Conservation (phyloP, 768 basidiomycete species). For the Strobilomyces dryophilus region DNA sequence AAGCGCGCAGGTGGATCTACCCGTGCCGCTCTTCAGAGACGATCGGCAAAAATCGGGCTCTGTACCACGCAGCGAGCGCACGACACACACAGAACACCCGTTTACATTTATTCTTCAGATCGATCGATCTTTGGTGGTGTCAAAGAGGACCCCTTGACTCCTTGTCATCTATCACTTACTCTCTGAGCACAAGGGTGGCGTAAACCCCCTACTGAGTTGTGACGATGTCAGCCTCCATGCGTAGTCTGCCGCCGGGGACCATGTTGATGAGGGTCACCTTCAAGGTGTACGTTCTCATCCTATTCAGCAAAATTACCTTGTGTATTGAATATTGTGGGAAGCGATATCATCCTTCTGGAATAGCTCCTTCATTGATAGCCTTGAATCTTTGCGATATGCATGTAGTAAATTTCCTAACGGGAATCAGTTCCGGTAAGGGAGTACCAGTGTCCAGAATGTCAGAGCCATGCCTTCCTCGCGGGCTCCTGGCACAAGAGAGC, state of each 20-base stretch:
- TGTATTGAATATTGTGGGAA: slow-evolving; percentile 33
- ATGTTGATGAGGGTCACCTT: no score
- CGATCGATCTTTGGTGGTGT: no score
- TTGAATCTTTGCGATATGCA: slow-evolving; percentile 7
- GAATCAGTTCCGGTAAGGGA: background rate
- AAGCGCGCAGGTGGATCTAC: slow-evolving; percentile 32
- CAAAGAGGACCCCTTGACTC: slow-evolving; percentile 41
- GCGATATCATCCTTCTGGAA: slow-evolving; percentile 39
- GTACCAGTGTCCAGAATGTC: background rate
- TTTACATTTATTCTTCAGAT: slow-evolving; percentile 50
- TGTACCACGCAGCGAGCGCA: slow-evolving; percentile 7
- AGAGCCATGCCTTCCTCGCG: background rate
- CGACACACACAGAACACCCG: slow-evolving; percentile 50
- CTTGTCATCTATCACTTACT: no score
- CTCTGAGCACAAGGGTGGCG: background rate
- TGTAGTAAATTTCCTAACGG: background rate
- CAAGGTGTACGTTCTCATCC: slow-evolving; percentile 1
- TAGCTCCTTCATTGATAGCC: slow-evolving; percentile 37
- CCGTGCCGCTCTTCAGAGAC: slow-evolving; percentile 45
- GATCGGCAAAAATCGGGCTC: slow-evolving; percentile 53
- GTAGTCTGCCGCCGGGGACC: no score
- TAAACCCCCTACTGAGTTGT: slow-evolving; percentile 5
- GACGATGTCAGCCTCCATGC: slow-evolving; percentile 1
- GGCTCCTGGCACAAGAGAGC: background rate
- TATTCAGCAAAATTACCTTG: background rate